phyloP scores from a whole-genome alignment of 352 stramenopile species.

The Globisporangium takayamanum region DNA sequence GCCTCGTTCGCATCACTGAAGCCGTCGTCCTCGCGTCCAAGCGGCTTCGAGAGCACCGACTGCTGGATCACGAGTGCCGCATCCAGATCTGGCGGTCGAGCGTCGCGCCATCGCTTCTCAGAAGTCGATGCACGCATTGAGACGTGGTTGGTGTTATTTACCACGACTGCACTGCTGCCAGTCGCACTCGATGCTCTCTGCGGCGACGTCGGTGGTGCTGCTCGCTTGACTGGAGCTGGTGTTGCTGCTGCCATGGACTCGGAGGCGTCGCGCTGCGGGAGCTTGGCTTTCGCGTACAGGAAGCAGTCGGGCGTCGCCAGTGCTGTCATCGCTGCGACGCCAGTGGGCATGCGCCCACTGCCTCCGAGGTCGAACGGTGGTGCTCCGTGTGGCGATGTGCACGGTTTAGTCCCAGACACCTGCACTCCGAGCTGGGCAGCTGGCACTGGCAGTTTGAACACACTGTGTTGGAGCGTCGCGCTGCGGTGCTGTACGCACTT shows the following conservation, averaged over 20 bases:
- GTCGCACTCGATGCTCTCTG: too few relatives aligned
- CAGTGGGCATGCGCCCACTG: slow-evolving; percentile 15
- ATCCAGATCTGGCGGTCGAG: slow-evolving; percentile 1
- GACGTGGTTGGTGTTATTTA: too few relatives aligned
- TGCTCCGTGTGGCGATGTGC: too few relatives aligned
- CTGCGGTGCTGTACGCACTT: slow-evolving; percentile 10
- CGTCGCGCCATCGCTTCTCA: neutral
- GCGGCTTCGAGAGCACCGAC: slow-evolving; percentile 19
- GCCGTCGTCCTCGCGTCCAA: slow-evolving; percentile 19
- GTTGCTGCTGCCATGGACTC: neutral
- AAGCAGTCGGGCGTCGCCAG: slow-evolving; percentile 26
- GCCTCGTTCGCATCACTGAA: neutral
- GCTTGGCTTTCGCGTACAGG: slow-evolving; percentile 35
- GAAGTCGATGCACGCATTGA: neutral
- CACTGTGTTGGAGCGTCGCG: neutral
- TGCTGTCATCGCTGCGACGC: slow-evolving; percentile 7
- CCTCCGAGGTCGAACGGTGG: too few relatives aligned
- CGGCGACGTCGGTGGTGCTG: too few relatives aligned
- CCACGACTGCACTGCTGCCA: too few relatives aligned
- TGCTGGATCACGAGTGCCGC: slow-evolving; percentile 23
- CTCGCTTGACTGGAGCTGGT: too few relatives aligned
- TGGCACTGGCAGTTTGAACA: too few relatives aligned
- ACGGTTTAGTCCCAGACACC: too few relatives aligned
- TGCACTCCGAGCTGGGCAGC: too few relatives aligned
- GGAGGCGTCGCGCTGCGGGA: slow-evolving; percentile 20